Percentiles rank a stretch among this genome's conserved stretches.
phyloP scores from a whole-genome alignment of 495 filamentous ascomycete genomes.

The Neurospora cerealis region DNA sequence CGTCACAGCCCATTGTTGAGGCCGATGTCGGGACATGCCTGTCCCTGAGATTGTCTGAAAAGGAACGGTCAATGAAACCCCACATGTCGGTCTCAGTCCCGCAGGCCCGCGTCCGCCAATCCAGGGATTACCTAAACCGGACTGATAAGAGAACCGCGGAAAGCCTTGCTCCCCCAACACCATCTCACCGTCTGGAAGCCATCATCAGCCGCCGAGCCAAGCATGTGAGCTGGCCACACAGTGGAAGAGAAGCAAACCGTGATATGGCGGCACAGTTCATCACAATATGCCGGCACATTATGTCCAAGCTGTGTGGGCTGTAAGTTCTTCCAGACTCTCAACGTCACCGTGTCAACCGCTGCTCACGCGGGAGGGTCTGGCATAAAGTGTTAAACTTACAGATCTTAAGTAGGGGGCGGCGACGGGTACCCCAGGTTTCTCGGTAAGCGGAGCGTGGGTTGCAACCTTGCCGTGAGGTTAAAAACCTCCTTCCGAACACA shows the following conservation, averaged over 20 bases:
- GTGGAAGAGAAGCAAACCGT: neutral
- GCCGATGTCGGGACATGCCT: constrained; percentile 16
- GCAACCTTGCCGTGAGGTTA: neutral
- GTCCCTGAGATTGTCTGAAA: constrained; percentile 10
- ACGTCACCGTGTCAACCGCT: neutral
- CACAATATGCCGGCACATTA: neutral
- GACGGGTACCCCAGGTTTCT: neutral
- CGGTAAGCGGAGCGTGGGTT: neutral
- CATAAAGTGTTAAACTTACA: neutral
- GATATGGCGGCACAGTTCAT: neutral
- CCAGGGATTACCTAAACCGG: constrained; percentile 21
- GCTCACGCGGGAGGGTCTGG: neutral
- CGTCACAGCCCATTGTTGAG: constrained; percentile 1
- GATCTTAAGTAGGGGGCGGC: neutral
- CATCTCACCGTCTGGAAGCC: neutral
- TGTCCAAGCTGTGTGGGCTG: neutral
- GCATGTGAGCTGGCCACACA: neutral
- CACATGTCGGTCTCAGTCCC: neutral
- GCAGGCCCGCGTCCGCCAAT: neutral
- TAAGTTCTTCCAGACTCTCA: neutral
- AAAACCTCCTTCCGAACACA: neutral
- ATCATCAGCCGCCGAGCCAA: neutral
- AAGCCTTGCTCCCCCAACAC: neutral
- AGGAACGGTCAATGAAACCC: constrained; percentile 2
- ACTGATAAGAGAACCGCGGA: constrained; percentile 18